Evolutionary conservation across 2,329 filamentous ascomycete species (phyloP), one percentile per base, ranked within the genome.

Genomic region (Diplodia mutila): DNA sequence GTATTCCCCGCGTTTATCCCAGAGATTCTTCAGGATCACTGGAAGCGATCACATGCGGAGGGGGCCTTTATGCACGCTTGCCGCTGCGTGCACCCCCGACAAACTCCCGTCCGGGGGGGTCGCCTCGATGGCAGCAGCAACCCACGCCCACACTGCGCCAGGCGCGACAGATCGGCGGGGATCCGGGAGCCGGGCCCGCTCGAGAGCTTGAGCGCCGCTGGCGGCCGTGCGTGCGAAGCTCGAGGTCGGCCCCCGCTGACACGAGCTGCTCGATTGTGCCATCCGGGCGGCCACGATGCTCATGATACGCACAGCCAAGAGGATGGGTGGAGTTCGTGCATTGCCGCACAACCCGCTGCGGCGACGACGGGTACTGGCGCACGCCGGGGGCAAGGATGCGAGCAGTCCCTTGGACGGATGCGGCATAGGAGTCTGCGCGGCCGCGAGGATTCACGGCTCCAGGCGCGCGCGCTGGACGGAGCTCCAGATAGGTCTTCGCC

Each of bases 301-400:
- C 59, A 63, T 63, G 59, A 63, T 51, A 63, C 49, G 59, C 59
- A 39, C 42, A 37, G 59, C 59, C 59, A 65, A 65, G 61, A 14
- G 16, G 49, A 4, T 65, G 49, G 49, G 61, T 65, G 61, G 61
- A 55, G 61, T 65, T 65, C 61, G 53, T 65, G 61, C 61, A 65
- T 51, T 53, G 61, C 61, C 49, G 61, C 61, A 65, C 49, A 65
- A 18, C 37, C 49, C 51, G 61, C 46, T 52, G 61, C 59, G 46
- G 46, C 59, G 59, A 37, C 59, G 46, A 63, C 59, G 59, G 57
- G 18, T 61, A 46, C 57, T 61, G 57, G 57, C 42, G 59, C 59
- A 51, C 59, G 59, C 42, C 46, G 46, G 42, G n/a, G 32, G 46
- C 59, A 51, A 51, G 59, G 59, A 63, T 63, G 23, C 46, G 59